Evolutionary conservation across 2,329 filamentous ascomycete genomes (phyloP), one percentile per base, ranked within the genome.

Genomic region (Xylariaceae sp.): DNA sequence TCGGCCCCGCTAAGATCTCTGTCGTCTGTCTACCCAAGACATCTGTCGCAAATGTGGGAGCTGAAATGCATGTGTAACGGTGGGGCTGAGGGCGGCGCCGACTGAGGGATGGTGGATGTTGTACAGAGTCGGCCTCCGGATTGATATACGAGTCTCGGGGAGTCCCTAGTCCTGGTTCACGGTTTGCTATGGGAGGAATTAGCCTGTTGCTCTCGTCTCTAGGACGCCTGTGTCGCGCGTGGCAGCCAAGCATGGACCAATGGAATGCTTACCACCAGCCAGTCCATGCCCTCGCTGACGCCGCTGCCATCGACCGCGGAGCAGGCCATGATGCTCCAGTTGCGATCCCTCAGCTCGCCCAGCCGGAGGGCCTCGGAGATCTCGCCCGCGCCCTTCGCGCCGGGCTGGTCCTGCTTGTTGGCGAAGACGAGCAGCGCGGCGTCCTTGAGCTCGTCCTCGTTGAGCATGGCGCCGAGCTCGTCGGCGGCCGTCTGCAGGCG

Each of bases 321-420:
- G 62, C 92, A 98, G 15, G 89, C 90, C 58, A 98, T 88, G 57
- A 98, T 98, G 61, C 88, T 96, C 92, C 92, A 98, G 70, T 96
- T 98, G 53, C 92, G 76, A 61, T 98, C 92, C 51, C 90, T 82
- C 57, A 98, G 67, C 61, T 95, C 88, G 34, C 87, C 89, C 47
- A 98, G 64, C 51, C 82, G 83, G 60, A 98, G 64, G 31, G 89
- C 90, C 64, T 96, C 90, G 36, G 86, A 94, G 44, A 98, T 98
- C 59, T 96, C 92, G 13, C 88, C 92, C 1, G 92, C 92, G 2
- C 90, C 92, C 65, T 94, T 94, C 31, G 92, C 90, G 13, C 92
- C 92, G 2, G 90, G 90, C 62, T 96, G 88, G 64, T 98, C 92
- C 62, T 98, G 92, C 68, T 98, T 98, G 67, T 98, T 98, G 53